These are phyloP conservation scores for Inga laurina DNA, from an alignment of 306 rosid genomes.

Conservation along the genomic window DNA sequence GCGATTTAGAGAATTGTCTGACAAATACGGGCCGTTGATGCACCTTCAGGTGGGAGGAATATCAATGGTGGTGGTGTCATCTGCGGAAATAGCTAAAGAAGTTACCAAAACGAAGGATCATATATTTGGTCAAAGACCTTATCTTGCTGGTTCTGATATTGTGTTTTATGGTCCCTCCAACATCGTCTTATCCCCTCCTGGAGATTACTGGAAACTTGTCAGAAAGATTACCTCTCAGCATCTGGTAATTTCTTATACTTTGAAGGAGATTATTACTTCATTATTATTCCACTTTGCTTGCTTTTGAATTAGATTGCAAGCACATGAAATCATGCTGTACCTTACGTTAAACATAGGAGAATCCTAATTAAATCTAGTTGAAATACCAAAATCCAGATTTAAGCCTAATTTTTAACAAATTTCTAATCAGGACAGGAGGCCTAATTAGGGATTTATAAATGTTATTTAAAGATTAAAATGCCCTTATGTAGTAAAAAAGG, in stretches of 20 bases:
- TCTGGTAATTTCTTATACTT: neutral
- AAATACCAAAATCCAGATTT: no score
- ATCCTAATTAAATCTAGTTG: no score
- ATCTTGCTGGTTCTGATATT: neutral
- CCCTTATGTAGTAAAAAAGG: no score
- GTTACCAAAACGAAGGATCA: conserved; percentile 34
- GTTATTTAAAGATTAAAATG: no score
- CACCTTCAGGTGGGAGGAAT: conserved; percentile 22
- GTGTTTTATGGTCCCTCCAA: neutral
- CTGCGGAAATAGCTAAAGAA: conserved; percentile 36
- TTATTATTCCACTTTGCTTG: no score
- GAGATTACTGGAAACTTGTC: conserved; percentile 24
- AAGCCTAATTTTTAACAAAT: no score
- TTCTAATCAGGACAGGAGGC: no score
- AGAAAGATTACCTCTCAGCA: conserved; percentile 15
- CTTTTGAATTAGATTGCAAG: no score
- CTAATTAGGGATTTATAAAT: no score
- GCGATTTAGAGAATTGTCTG: neutral
- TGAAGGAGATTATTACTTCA: no score
- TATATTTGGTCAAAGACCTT: conserved; percentile 20
- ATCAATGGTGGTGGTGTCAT: conserved; percentile 30
- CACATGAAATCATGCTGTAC: no score
- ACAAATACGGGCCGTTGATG: conserved; percentile 33
- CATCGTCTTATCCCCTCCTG: conserved; percentile 14
- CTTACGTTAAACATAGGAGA: no score